These are phyloP conservation scores for Dalechampia spathulata DNA, from an alignment of 441 rosid genomes.

Conservation along the genomic window DNA sequence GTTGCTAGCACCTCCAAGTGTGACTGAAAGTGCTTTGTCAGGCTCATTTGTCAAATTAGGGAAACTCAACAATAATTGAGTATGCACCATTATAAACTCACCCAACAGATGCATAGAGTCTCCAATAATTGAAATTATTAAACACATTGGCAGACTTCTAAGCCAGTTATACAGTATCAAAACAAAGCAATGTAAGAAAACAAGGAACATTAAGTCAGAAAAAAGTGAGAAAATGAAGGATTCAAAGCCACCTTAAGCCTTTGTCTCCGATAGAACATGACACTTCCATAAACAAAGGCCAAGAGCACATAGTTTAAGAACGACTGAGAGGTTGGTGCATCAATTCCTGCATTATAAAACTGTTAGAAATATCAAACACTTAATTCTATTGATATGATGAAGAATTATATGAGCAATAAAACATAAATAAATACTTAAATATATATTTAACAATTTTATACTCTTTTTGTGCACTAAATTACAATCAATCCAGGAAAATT, in stretches of 20 bases:
- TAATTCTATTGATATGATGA: not conserved
- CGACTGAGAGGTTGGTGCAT: constrained; percentile 80
- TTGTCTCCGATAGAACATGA: constrained; percentile 47
- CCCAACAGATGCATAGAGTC: not conserved
- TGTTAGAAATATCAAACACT: not conserved
- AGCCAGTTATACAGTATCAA: not conserved
- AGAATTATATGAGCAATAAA: not conserved
- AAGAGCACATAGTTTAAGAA: constrained; percentile 60
- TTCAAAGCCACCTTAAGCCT: constrained; percentile 46
- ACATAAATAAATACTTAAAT: not conserved
- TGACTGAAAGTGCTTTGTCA: not conserved
- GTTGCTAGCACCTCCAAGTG: not conserved
- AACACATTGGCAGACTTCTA: not conserved
- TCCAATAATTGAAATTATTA: not conserved
- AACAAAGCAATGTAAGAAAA: not conserved
- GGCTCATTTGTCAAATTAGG: not conserved
- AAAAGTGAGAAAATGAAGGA: not conserved
- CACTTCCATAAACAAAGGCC: constrained; percentile 63
- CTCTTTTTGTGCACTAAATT: too few species aligned
- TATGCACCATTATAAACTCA: not conserved
- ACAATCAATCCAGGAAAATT: not conserved
- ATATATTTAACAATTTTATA: not conserved
- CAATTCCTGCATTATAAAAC: constrained; percentile 41
- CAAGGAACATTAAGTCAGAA: not conserved
- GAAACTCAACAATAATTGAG: not conserved